These are phyloP conservation scores for Phaffomyces thermotolerans DNA, from an alignment of 805 yeast species.

Conservation along the genomic window DNA sequence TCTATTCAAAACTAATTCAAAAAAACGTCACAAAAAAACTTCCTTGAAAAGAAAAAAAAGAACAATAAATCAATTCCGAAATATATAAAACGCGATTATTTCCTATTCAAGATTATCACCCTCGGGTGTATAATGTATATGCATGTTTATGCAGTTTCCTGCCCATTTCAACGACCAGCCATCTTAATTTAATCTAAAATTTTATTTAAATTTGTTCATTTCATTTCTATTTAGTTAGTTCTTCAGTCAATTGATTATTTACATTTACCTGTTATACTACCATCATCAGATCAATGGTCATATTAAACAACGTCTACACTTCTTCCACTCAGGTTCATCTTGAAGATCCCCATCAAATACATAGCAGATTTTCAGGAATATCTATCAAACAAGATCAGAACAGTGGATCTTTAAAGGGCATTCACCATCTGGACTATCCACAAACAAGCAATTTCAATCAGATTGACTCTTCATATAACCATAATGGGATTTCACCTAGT, in stretches of 20 bases:
- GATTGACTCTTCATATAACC: too few relatives aligned
- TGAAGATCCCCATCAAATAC: not conserved
- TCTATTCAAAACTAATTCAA: not conserved
- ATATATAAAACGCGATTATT: not conserved
- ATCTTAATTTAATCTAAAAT: not conserved
- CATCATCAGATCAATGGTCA: not conserved
- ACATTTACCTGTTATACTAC: too few relatives aligned
- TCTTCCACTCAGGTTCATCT: not conserved
- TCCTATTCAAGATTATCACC: not conserved
- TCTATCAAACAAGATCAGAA: slow-evolving; percentile 7
- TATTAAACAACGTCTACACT: not conserved
- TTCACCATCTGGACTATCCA: not conserved
- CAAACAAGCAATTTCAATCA: not conserved
- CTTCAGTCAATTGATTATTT: too few relatives aligned
- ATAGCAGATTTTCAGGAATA: slow-evolving; percentile 5
- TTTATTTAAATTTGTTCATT: too few relatives aligned
- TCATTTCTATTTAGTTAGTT: too few relatives aligned
- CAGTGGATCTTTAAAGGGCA: slow-evolving; percentile 4
- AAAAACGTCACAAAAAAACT: slow-evolving; percentile 4
- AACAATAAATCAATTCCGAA: not conserved
- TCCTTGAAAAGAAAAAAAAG: not conserved
- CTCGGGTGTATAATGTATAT: not conserved
- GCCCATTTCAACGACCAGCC: slow-evolving; percentile 7
- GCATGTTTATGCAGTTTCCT: not conserved
- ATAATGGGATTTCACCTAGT: slow-evolving; percentile 16